These are phyloP conservation scores for Magnusiomyces tetraspermus DNA, from an alignment of 1,139 yeast genomes.

Conservation along the genomic window DNA sequence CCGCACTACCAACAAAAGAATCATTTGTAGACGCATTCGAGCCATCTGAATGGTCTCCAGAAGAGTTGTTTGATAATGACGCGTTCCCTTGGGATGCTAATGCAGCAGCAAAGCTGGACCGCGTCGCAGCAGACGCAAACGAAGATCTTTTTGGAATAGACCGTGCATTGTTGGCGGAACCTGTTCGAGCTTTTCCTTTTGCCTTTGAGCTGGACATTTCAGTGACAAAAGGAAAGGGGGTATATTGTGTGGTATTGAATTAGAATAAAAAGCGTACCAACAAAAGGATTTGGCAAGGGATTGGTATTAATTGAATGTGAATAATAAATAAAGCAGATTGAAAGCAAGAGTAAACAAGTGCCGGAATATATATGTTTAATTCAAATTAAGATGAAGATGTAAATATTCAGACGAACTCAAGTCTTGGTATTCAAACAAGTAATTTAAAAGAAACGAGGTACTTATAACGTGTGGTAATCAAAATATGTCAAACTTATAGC, in stretches of 20 bases:
- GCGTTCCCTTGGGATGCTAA: neutral
- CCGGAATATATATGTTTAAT: too few species aligned
- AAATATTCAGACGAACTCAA: too few species aligned
- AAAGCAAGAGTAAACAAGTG: too few species aligned
- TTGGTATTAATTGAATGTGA: too few species aligned
- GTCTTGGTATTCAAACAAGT: too few species aligned
- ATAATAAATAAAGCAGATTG: too few species aligned
- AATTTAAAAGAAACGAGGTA: too few species aligned
- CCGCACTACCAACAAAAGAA: neutral
- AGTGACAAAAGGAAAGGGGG: neutral
- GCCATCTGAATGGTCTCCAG: neutral
- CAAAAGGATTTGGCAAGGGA: too few species aligned
- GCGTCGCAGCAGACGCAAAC: neutral
- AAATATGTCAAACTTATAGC: too few species aligned
- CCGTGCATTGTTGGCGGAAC: neutral
- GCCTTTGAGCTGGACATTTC: conserved; percentile 5
- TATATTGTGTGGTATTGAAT: neutral
- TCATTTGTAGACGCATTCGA: neutral
- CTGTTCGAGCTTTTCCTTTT: conserved; percentile 3
- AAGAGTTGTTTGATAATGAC: neutral
- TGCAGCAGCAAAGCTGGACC: neutral
- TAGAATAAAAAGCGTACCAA: neutral
- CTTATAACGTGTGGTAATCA: too few species aligned
- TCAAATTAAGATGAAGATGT: too few species aligned
- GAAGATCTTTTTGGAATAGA: neutral